These are phyloP conservation scores for Naematelia encephala DNA, from an alignment of 768 basidiomycete genomes.

Conservation along the genomic window DNA sequence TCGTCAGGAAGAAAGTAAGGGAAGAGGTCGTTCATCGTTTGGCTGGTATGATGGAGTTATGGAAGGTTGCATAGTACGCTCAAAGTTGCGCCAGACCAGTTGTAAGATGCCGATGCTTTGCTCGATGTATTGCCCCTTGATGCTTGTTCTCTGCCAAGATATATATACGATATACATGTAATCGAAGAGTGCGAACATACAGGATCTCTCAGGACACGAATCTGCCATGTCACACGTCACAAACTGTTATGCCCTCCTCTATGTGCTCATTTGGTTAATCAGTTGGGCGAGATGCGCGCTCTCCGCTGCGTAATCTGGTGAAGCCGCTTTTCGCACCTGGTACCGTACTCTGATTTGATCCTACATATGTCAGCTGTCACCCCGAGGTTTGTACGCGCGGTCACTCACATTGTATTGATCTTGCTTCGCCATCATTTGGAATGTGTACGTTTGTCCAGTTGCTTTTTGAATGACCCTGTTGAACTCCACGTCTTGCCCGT, in stretches of 20 bases:
- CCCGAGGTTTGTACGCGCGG: constrained; percentile 6
- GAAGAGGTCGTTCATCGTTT: constrained; percentile 47
- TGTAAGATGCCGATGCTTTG: background rate
- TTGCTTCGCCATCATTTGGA: constrained; percentile 79
- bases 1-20: constrained; percentile 52
- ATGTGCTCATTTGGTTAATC: constrained; percentile 53
- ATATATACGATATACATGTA: background rate
- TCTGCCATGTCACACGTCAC: background rate
- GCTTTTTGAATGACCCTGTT: constrained; percentile 63
- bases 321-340: constrained; percentile 66
- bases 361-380: constrained; percentile 53
- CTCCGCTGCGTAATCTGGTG: constrained; percentile 69
- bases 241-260: background rate
- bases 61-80: constrained; percentile 18
- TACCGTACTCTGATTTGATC: constrained; percentile 79
- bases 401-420: constrained; percentile 65
- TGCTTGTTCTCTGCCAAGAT: background rate
- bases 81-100: background rate
- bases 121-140: background rate
- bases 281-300: constrained; percentile 60
- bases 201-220: no score
- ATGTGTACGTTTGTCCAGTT: constrained; percentile 69
- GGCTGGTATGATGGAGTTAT: constrained; percentile 25
- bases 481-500: constrained; percentile 61
- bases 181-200: no score